phyloP scores from a whole-genome alignment of 345 rosid species.

The Trapa bicornis region DNA sequence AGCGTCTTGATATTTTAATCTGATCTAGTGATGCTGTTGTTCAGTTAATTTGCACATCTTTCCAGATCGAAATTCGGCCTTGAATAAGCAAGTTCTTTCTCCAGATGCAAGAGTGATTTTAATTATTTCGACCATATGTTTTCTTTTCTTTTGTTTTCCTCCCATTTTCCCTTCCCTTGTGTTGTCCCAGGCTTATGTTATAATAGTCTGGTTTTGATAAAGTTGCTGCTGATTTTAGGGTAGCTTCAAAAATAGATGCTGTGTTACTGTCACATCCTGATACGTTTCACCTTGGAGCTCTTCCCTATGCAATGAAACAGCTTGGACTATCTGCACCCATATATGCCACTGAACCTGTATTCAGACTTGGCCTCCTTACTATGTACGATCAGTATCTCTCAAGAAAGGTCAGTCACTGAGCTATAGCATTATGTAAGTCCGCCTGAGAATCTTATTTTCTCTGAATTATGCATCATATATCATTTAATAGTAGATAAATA shows the following conservation, averaged over 20 bases:
- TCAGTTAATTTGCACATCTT: neutral
- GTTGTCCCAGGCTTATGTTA: neutral
- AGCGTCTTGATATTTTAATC: neutral
- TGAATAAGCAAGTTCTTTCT: neutral
- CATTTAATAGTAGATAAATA: neutral
- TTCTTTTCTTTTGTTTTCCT: too few species aligned
- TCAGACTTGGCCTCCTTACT: conserved; percentile 73
- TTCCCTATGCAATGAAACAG: conserved; percentile 86
- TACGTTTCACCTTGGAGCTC: conserved; percentile 86
- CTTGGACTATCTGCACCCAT: conserved; percentile 80
- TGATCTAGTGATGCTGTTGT: too few species aligned
- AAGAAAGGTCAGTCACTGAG: conserved; percentile 45
- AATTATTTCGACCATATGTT: neutral
- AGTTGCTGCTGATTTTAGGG: conserved; percentile 25
- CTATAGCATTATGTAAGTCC: neutral
- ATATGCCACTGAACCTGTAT: conserved; percentile 77
- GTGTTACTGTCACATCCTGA: conserved; percentile 79
- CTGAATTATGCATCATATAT: neutral
- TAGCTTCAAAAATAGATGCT: conserved; percentile 72
- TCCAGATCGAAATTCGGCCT: neutral
- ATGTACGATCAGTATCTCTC: conserved; percentile 92
- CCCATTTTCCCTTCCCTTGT: neutral
- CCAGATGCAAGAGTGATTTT: neutral
- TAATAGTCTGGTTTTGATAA: neutral
- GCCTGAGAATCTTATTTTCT: neutral